Percentiles rank a stretch among this genome's conserved stretches.
Evolutionary conservation across 371 early-diverging fungal species (phyloP).

Genomic region (Actinomortierella ambigua): DNA sequence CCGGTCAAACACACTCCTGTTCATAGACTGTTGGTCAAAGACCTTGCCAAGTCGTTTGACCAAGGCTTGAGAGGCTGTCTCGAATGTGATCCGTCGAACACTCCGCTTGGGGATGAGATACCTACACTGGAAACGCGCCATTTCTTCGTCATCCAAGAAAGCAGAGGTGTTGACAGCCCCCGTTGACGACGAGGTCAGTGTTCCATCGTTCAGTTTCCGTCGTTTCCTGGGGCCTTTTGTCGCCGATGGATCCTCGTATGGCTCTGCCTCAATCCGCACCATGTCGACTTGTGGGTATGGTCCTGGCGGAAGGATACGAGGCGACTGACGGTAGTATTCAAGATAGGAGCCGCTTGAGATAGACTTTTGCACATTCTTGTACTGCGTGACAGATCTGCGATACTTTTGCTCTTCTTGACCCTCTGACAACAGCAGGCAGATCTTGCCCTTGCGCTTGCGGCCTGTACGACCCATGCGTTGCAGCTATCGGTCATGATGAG

Average conservation of each 20-base stretch:
- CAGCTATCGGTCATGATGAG: slow-evolving; percentile 70
- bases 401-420: slow-evolving; percentile 80
- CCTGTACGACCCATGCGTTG: slow-evolving; percentile 97
- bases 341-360: slow-evolving; percentile 51
- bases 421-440: slow-evolving; percentile 82
- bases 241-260: too few relatives aligned
- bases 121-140: slow-evolving; percentile 22
- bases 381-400: slow-evolving; percentile 61
- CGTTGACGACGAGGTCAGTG: too few relatives aligned
- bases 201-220: too few relatives aligned
- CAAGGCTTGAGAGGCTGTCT: slow-evolving; percentile 1
- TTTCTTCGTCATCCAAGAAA: slow-evolving; percentile 26
- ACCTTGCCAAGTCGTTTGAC: too few relatives aligned
- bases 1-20: background rate
- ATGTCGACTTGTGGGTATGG: slow-evolving; percentile 20
- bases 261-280: slow-evolving; percentile 13
- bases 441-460: slow-evolving; percentile 84
- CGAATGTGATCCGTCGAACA: slow-evolving; percentile 15
- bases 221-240: too few relatives aligned
- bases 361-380: slow-evolving; percentile 62
- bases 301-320: slow-evolving; percentile 24
- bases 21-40: background rate
- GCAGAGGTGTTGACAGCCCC: background rate
- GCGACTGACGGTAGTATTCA: slow-evolving; percentile 51
- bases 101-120: slow-evolving; percentile 19